Evolutionary conservation across 768 basidiomycete genomes (phyloP), one percentile per base, ranked within the genome.

Genomic region (Suillus hirtellus): DNA sequence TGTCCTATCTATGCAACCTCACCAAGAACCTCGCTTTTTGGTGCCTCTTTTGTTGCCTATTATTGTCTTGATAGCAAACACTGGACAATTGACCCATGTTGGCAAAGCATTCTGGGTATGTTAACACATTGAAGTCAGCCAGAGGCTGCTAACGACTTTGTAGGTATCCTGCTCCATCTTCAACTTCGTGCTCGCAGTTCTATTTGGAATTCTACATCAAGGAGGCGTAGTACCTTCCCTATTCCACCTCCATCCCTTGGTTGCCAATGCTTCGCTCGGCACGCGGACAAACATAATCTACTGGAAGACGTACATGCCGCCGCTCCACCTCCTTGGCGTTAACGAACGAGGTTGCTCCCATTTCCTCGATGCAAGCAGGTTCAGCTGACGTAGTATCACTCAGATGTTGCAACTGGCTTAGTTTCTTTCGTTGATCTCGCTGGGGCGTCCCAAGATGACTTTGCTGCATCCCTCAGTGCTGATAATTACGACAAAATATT

Each of bases 271-370:
- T 8, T 15, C 59, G 9, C 1, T 66, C 19, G 54, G 27, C 46
- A 60, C 61, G 14, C 63, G 55, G 7, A 63, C 60, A n/a, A 64
- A 63, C 14, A 34, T 78, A 19, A 62, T 77, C 21, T 79, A 77
- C 49, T 80, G 79, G 79, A 80, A 77, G 65, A 80, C 76, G 3
- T 80, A 78, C 61, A 76, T 78, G 64, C 77, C 79, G 5, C 79
- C 79, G 1, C 65, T 73, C 44, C 76, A 78, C 63, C 60, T 80
- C 19, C 74, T 80, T 24, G 77, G 67, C 8, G 59, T 76, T 10
- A 64, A 62, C 8, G 65, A 60, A 59, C 49, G 40, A 60, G 73
- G 78, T 76, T 60, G 2, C 66, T 31, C 12, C 6, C 5, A 6
- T 52, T 42, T 7, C 8, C 9, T 17, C 17, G 52, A 12, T 53